Evolutionary conservation across 805 yeast genomes (phyloP), one percentile per base, ranked within the genome.

Genomic region (Teunomyces stri): DNA sequence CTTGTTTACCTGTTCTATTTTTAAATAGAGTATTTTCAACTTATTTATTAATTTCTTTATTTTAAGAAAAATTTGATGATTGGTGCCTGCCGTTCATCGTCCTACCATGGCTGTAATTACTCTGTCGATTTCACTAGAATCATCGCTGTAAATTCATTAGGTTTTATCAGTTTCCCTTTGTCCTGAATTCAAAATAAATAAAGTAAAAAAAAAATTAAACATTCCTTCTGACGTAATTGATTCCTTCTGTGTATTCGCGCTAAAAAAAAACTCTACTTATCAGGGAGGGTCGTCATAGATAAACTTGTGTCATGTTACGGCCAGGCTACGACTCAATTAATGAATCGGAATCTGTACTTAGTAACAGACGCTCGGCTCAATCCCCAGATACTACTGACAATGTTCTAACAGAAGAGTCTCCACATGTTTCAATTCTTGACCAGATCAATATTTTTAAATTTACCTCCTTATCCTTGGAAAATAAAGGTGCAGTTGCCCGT

Each of bases 401-500:
- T 31, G 12, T 13, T 15, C 10, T 31, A 13, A 18, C 15, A n/a
- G 13, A 20, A n/a, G 29, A n/a, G 13, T 6, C 40, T 11, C 29
- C 40, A 7, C 29, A 37, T 21, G 29, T 22, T 15, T 37, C 40
- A 27, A 6, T 37, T 22, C 16, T 37, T 13, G 29, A 21, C 13
- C 20, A 39, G 34, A 13, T 39, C 42, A 36, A 31, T 25, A 20
- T 42, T 7, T 37, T 44, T 25, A 34, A 34, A 10, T 45, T 38
- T 41, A 49, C 30, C 15, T 55, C 59, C 2, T 42, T 58, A 20
- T 21, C 43, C 4, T 1, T 77, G 30, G 84, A 80, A 53, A 80
- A 81, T 50, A 77, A 74, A 47, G 82, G 82, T 0, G 65, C 84
- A 0, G 84, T 80, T 7, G 85, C 85, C 0, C 70, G 86, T 58